phyloP scores from a whole-genome alignment of 805 yeast genomes.

The Hanseniaspora clermontiae region DNA sequence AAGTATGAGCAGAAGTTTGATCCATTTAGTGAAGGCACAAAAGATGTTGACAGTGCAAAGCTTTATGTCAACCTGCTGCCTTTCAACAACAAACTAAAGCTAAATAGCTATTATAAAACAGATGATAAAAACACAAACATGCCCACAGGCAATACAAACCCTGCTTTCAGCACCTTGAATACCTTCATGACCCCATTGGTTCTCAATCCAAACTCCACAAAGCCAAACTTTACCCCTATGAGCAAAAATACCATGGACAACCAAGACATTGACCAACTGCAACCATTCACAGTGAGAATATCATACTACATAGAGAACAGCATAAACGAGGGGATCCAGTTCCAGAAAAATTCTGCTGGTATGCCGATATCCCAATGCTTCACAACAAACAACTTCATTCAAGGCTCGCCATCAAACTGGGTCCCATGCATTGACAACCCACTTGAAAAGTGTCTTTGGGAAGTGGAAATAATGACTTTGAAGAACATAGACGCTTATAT shows the following conservation, averaged over 20 bases:
- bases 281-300: conserved; percentile 57
- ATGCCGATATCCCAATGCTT: conserved; percentile 64
- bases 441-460: conserved; percentile 87
- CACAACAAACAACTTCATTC: conserved; percentile 66
- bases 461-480: conserved; percentile 66
- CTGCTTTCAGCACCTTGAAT: not conserved
- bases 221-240: conserved; percentile 4
- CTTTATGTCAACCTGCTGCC: conserved; percentile 14
- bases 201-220: conserved; percentile 47
- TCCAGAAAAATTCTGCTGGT: conserved; percentile 32
- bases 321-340: conserved; percentile 62
- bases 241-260: conserved; percentile 26
- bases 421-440: conserved; percentile 87
- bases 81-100: conserved; percentile 2
- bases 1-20: conserved; percentile 12
- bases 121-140: not conserved
- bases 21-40: conserved; percentile 1
- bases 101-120: not conserved
- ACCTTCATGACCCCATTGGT: conserved; percentile 28
- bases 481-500: conserved; percentile 41
- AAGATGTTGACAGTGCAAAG: conserved; percentile 16
- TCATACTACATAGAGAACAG: conserved; percentile 56
- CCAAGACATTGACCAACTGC: conserved; percentile 18
- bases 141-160: not conserved
- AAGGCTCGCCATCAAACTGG: conserved; percentile 88